Percentiles rank a stretch among this genome's conserved stretches.
Evolutionary conservation across 2,329 filamentous ascomycete species (phyloP).

Genomic region (Stachybotrys echinatus): DNA sequence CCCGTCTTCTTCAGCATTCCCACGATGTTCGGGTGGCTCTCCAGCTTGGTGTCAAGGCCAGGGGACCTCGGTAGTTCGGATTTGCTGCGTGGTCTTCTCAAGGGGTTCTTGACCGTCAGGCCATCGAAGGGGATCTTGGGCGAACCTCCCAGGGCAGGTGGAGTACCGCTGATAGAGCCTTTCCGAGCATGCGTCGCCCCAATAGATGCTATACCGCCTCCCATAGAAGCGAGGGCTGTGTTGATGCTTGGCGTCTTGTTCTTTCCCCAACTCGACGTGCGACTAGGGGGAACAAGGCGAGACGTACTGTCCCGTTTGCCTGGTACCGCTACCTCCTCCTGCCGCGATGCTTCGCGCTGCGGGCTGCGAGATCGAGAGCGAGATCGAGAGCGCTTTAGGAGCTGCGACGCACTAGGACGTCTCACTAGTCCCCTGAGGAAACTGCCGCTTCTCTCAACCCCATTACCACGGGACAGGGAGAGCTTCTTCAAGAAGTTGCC

Average conservation of each 20-base stretch:
- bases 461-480: slow-evolving; percentile 41
- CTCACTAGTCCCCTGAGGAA: slow-evolving; percentile 45
- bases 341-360: slow-evolving; percentile 21
- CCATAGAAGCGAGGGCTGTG: slow-evolving; percentile 52
- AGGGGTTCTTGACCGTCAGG: slow-evolving; percentile 39
- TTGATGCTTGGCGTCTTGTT: slow-evolving; percentile 52
- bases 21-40: slow-evolving; percentile 39
- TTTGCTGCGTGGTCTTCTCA: slow-evolving; percentile 52
- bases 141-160: slow-evolving; percentile 39
- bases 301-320: slow-evolving; percentile 38
- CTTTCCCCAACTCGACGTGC: slow-evolving; percentile 47
- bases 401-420: slow-evolving; percentile 38
- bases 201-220: slow-evolving; percentile 48
- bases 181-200: slow-evolving; percentile 49
- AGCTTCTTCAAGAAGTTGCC: slow-evolving; percentile 60
- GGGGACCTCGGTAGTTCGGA: slow-evolving; percentile 42
- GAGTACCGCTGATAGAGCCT: slow-evolving; percentile 50
- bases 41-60: slow-evolving; percentile 16
- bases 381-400: slow-evolving; percentile 31
- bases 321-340: slow-evolving; percentile 20
- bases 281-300: slow-evolving; percentile 43
- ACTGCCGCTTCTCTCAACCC: slow-evolving; percentile 40
- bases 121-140: slow-evolving; percentile 44
- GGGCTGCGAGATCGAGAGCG: slow-evolving; percentile 32
- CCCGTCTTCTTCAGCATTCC: slow-evolving; percentile 48